Evolutionary conservation across 257 asterid species (phyloP).

Genomic region (Rhazya stricta): DNA sequence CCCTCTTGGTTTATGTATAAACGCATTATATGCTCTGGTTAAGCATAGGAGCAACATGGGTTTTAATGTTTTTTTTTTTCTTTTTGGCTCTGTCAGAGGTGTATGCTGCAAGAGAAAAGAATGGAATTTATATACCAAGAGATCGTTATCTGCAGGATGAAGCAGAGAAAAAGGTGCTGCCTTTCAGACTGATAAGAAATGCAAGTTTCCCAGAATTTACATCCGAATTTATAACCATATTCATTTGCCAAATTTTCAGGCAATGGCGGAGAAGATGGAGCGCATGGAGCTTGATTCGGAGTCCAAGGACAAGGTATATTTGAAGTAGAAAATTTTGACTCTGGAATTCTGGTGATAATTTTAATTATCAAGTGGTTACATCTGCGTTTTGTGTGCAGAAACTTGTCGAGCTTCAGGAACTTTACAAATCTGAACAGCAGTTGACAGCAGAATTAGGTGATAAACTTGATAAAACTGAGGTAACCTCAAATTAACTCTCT

Average conservation of each 20-base stretch:
- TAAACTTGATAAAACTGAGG: slow-evolving; percentile 88
- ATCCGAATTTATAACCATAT: slow-evolving; percentile 6
- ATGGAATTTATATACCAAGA: slow-evolving; percentile 92
- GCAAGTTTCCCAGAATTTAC: slow-evolving; percentile 12
- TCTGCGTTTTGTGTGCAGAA: slow-evolving; percentile 49
- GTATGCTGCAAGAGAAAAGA: slow-evolving; percentile 97
- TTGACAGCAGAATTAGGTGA: slow-evolving; percentile 60
- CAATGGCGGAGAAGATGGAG: slow-evolving; percentile 93
- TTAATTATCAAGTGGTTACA: not conserved
- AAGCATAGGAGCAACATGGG: not conserved
- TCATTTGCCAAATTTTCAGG: slow-evolving; percentile 39
- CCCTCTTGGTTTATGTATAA: not conserved
- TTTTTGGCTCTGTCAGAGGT: slow-evolving; percentile 57
- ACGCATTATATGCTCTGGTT: not conserved
- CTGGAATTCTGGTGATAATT: not conserved
- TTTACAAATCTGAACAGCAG: slow-evolving; percentile 74
- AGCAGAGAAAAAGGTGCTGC: slow-evolving; percentile 90
- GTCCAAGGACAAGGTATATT: slow-evolving; percentile 82
- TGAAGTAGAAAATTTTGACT: not conserved
- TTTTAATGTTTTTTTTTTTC: not conserved
- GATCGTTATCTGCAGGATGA: slow-evolving; percentile 97
- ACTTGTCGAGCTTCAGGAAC: slow-evolving; percentile 79
- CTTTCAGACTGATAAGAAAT: slow-evolving; percentile 12
- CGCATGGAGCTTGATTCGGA: slow-evolving; percentile 88
- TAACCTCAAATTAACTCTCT: slow-evolving; percentile 1